Evolutionary conservation across 2,329 filamentous ascomycete species (phyloP), one percentile per base, ranked within the genome.

Genomic region (Ophiostoma montium): DNA sequence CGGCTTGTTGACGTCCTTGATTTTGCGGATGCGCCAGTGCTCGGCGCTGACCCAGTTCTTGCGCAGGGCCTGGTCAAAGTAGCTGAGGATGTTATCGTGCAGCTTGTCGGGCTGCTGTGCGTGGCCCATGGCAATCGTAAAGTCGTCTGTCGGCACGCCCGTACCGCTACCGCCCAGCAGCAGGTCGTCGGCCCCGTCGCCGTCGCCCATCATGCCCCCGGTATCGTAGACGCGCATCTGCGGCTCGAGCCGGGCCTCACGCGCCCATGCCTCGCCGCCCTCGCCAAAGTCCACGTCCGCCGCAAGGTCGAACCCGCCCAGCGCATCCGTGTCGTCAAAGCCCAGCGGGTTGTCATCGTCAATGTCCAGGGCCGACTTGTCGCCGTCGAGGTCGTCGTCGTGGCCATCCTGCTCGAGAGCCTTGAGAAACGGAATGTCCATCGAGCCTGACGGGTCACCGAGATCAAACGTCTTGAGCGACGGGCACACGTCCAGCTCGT

Each of bases 21-120:
- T 92, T 61, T 88, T 87, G 54, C 86, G 78, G 61, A 98, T 96
- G 57, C 90, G 83, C 92, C 92, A 98, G 65, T 98, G 92, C 63
- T 96, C 92, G n/a, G 92, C 90, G 45, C 88, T 94, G 6, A 84
- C 83, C 90, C 92, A 98, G 60, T 95, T 95, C 74, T 95, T 96
- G 62, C 92, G 86, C 39, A 96, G 69, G 2, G 90, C 89, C 60
- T 95, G 87, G 63, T 98, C 92, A 61, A 98, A 98, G 68, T 96
- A 98, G 60, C 86, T 84, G n/a, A 98, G 50, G 13, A 98, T 95
- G 59, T 95, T 90, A 57, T 96, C 87, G 61, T 95, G 88, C 62
- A 83, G 68, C 60, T 73, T 73, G 58, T 86, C 86, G 47, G 76
- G 73, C 15, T 72, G 68, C 49, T 79, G 78, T 46, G 76, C 68